phyloP scores from a whole-genome alignment of 345 rosid genomes.

The Balakata baccata region DNA sequence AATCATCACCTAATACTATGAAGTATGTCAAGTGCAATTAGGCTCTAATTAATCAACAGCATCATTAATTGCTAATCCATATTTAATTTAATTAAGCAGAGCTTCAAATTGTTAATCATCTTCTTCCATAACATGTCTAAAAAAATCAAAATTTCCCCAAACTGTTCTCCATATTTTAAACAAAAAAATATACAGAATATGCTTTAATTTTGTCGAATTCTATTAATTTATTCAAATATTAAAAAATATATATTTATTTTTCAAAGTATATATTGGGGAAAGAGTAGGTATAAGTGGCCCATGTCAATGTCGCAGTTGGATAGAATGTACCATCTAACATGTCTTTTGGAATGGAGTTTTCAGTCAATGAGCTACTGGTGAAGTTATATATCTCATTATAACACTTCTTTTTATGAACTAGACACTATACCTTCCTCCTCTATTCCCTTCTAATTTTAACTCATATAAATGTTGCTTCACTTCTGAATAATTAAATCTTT shows the following conservation, averaged over 20 bases:
- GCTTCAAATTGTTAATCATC: slow-evolving; percentile 6
- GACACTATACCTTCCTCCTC: slow-evolving; percentile 9
- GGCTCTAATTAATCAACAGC: neutral
- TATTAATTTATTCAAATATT: neutral
- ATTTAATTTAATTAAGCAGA: neutral
- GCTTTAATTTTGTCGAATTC: neutral
- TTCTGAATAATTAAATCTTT: too few relatives aligned
- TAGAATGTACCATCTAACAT: slow-evolving; percentile 20
- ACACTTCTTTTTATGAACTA: neutral
- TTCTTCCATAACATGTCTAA: too few relatives aligned
- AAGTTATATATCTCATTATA: neutral
- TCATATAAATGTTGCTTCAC: neutral
- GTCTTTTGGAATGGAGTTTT: neutral
- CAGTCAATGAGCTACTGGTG: slow-evolving; percentile 12
- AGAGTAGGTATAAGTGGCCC: neutral
- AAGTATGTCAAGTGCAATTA: neutral
- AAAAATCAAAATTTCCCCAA: neutral
- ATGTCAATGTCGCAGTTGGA: slow-evolving; percentile 3
- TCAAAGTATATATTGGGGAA: neutral
- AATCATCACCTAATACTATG: slow-evolving; percentile 12
- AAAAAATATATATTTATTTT: neutral
- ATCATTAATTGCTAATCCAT: slow-evolving; percentile 4
- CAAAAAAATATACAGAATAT: neutral
- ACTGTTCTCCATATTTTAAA: neutral
- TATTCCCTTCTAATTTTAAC: neutral